Conservation (phyloP, 345 rosid species). For the Turnera subulata region DNA sequence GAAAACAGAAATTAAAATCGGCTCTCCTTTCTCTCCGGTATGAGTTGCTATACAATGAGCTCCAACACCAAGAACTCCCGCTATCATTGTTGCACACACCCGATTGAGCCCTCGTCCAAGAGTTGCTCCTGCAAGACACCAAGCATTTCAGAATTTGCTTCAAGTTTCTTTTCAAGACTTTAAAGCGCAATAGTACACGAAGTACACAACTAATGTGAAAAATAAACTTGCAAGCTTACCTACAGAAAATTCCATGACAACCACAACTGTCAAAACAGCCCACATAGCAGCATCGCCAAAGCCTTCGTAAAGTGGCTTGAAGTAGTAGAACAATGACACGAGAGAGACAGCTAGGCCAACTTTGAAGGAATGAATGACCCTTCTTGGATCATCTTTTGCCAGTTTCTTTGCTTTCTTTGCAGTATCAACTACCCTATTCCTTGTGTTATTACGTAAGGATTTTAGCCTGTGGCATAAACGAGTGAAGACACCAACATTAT, state of each 20-base stretch:
- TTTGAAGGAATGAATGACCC: conserved; percentile 1
- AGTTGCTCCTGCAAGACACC: conserved; percentile 15
- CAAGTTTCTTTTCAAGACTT: too few species aligned
- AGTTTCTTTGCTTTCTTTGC: not conserved
- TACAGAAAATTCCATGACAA: not conserved
- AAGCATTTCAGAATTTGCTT: too few species aligned
- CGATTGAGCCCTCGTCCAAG: conserved; percentile 19
- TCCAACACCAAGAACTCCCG: conserved; percentile 13
- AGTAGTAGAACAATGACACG: not conserved
- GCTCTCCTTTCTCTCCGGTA: conserved; percentile 12
- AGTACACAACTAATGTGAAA: too few species aligned
- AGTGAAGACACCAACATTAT: too few species aligned
- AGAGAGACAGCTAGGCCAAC: not conserved
- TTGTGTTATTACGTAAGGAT: not conserved
- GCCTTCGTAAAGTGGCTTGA: conserved; percentile 1
- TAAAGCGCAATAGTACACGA: too few species aligned
- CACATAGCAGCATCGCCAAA: not conserved
- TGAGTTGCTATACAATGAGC: conserved; percentile 12
- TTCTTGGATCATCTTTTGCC: not conserved
- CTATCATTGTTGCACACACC: conserved; percentile 14
- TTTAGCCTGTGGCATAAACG: not conserved
- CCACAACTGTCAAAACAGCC: conserved; percentile 4
- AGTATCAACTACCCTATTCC: not conserved
- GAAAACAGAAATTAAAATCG: not conserved
- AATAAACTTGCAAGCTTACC: not conserved